Percentiles rank a stretch among this genome's conserved stretches.
These are phyloP conservation scores for Arthrobotrys sinensis DNA, from an alignment of 2,329 filamentous ascomycete species.

Conservation along the genomic window DNA sequence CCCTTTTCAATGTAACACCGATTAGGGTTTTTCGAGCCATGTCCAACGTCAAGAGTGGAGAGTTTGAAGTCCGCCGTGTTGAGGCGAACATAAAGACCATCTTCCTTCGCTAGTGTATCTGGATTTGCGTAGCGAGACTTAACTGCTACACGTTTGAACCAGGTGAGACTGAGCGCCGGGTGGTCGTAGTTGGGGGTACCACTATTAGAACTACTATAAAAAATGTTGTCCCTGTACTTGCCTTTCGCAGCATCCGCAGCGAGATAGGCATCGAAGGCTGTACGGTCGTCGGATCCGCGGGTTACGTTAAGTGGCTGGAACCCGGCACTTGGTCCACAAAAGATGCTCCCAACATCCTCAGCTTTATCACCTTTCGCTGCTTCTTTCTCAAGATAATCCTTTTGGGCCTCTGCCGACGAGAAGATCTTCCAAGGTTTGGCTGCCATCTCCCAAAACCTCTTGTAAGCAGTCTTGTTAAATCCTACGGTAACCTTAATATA, in stretches of 20 bases:
- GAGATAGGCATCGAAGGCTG: neutral
- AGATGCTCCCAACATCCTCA: neutral
- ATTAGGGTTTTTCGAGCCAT: neutral
- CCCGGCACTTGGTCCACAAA: neutral
- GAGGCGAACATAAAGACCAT: constrained; percentile 21
- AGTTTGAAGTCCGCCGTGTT: constrained; percentile 9
- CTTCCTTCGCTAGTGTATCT: neutral
- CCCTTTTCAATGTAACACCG: constrained; percentile 25
- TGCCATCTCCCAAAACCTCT: neutral
- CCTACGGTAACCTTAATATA: neutral
- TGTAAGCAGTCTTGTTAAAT: neutral
- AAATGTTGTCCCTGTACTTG: neutral
- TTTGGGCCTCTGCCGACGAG: neutral
- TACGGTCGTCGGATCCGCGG: neutral
- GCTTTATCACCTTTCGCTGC: neutral
- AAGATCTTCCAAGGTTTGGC: neutral
- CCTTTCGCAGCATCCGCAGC: neutral
- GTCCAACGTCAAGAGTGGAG: neutral
- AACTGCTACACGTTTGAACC: neutral
- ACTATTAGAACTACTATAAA: neutral
- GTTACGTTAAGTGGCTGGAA: neutral
- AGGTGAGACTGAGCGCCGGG: neutral
- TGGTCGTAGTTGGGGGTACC: neutral
- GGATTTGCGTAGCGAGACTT: neutral
- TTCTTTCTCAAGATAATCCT: neutral